These are phyloP conservation scores for Microbotryum lychnidis-dioicae DNA, from an alignment of 1,284 basidiomycete species.

Conservation along the genomic window DNA sequence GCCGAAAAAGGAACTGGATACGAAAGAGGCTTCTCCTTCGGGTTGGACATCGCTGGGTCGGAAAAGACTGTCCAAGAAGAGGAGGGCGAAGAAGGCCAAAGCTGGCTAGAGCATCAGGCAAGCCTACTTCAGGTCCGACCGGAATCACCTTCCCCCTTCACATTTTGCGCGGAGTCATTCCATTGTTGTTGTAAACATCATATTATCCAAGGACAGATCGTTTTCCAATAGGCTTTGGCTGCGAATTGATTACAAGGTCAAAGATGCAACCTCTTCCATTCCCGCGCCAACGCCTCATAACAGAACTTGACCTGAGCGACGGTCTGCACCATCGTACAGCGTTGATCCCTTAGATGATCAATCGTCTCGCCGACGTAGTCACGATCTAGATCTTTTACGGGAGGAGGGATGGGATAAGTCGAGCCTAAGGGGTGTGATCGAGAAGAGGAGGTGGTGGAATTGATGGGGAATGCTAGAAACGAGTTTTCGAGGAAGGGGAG, in stretches of 20 bases:
- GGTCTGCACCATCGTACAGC: constrained; percentile 70
- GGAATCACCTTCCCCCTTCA: no score
- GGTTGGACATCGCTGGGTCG: no score
- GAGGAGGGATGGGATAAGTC: constrained; percentile 7
- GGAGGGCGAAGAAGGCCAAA: no score
- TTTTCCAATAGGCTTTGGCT: not conserved
- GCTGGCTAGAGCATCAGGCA: no score
- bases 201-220: no score
- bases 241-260: not conserved
- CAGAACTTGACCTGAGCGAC: constrained; percentile 57
- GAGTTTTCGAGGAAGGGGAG: constrained; percentile 17
- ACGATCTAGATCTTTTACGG: not conserved
- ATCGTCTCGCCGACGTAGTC: constrained; percentile 65
- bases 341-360: constrained; percentile 66
- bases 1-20: no score
- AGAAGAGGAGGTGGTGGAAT: constrained; percentile 7
- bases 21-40: no score
- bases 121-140: no score
- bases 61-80: no score
- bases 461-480: constrained; percentile 12
- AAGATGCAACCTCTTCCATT: constrained; percentile 10
- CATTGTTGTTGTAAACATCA: no score
- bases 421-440: not conserved
- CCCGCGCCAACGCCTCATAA: constrained; percentile 47
- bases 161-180: no score